Evolutionary conservation across 495 filamentous ascomycete species (phyloP).

Genomic region (Lepraria neglecta): DNA sequence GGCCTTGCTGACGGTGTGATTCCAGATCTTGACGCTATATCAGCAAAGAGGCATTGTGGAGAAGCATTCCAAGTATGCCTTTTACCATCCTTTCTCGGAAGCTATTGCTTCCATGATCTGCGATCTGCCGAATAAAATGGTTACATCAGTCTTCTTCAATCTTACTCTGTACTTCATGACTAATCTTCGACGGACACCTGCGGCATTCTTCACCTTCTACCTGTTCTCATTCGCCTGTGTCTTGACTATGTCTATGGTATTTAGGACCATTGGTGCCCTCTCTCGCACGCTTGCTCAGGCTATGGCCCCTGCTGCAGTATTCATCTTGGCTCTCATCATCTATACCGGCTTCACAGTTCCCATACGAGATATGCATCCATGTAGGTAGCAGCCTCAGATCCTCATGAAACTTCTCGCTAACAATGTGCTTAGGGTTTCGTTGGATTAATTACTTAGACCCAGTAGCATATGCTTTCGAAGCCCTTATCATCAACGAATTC

Average conservation of each 20-base stretch:
- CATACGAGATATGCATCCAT: slow-evolving; percentile 34
- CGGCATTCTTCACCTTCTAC: slow-evolving; percentile 76
- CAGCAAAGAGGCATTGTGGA: slow-evolving; percentile 87
- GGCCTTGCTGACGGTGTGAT: slow-evolving; percentile 12
- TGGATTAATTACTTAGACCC: slow-evolving; percentile 88
- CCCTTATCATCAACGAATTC: slow-evolving; percentile 89
- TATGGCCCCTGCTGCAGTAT: slow-evolving; percentile 72
- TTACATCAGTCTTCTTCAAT: slow-evolving; percentile 55
- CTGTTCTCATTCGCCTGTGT: slow-evolving; percentile 62
- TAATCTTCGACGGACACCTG: slow-evolving; percentile 68
- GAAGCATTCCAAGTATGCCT: slow-evolving; percentile 82
- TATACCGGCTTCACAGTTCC: slow-evolving; percentile 91
- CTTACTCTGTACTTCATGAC: slow-evolving; percentile 81
- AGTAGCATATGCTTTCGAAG: slow-evolving; percentile 80
- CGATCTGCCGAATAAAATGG: slow-evolving; percentile 62
- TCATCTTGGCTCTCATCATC: slow-evolving; percentile 76
- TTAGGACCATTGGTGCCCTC: slow-evolving; percentile 74
- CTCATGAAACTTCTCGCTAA: not conserved
- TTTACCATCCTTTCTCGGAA: slow-evolving; percentile 87
- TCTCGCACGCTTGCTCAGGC: slow-evolving; percentile 76
- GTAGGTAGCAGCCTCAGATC: slow-evolving; percentile 10
- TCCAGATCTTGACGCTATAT: slow-evolving; percentile 69
- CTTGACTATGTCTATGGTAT: slow-evolving; percentile 70
- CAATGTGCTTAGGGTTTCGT: slow-evolving; percentile 56
- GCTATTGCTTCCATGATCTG: slow-evolving; percentile 76